Evolutionary conservation across 2,329 filamentous ascomycete species (phyloP).

Genomic region (Cercospora zeae-maydis): DNA sequence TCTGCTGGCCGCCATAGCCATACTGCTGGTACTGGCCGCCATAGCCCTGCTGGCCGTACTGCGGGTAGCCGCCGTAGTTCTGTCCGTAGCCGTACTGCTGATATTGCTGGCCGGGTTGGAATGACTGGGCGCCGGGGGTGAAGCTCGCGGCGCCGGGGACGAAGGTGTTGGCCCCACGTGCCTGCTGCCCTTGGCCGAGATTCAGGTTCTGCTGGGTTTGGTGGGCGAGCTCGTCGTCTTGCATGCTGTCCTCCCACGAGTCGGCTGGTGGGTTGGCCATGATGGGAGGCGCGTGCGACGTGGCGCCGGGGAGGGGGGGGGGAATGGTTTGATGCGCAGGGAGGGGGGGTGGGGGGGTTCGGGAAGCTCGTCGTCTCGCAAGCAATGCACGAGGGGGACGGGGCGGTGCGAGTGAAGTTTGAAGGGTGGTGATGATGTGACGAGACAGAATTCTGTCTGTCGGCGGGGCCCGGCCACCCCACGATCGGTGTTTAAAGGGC

Average conservation of each 20-base stretch:
- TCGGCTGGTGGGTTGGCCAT: conserved; percentile 42
- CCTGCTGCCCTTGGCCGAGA: conserved; percentile 28
- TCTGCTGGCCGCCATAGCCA: conserved; percentile 43
- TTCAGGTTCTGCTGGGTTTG: conserved; percentile 41
- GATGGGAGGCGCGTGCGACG: conserved; percentile 7
- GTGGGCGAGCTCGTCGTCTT: conserved; percentile 38
- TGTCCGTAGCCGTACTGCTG: conserved; percentile 41
- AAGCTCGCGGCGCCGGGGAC: conserved; percentile 37
- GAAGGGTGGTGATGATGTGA: not conserved
- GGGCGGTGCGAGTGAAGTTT: not conserved
- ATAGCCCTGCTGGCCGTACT: conserved; percentile 40
- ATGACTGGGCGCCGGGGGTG: conserved; percentile 37
- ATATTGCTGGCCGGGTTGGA: conserved; percentile 32
- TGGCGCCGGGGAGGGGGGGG: not conserved
- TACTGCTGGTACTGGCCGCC: conserved; percentile 34
- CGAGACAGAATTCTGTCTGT: not conserved
- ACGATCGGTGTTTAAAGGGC: no score
- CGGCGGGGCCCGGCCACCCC: not conserved
- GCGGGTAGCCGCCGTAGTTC: conserved; percentile 31
- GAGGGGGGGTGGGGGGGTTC: not conserved
- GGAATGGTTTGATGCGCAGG: not conserved
- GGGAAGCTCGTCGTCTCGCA: not conserved
- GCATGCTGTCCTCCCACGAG: conserved; percentile 69
- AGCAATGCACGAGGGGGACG: not conserved
- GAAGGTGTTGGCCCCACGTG: conserved; percentile 28